Base-by-base conservation (phyloP, 345 rosid genomes). In the Populus davidiana region DNA sequence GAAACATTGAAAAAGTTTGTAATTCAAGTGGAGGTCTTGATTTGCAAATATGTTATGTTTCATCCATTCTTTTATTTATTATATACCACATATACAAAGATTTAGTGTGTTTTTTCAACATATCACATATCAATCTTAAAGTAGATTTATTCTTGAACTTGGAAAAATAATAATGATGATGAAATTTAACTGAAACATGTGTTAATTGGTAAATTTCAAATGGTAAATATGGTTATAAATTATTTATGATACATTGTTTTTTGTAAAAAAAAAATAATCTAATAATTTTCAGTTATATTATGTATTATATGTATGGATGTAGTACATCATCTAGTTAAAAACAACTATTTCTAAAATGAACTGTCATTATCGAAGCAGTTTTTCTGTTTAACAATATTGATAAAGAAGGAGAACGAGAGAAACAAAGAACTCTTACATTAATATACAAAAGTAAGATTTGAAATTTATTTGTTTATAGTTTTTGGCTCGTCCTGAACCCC, bases 321-420 rank as follows among this genome's bases (percentile, higher is more conserved):
- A 7, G 78, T 54, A 75, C 47, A 75, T 77, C 62, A 71, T 70
- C 75, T 41, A 56, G 75, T 75, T 77, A 38, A 75, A 27, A 41
- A 64, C 25, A 8, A 44, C 41, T 10, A 5, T 64, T 67, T 78
- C 6, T 49, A 65, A 35, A 56, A 35, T 36, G 62, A 27, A 27
- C 67, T 25, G 76, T 84, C 82, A 41, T 43, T 72, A 23, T 78
- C 74, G 27, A 43, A 50, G 36, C 14, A 61, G 35, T 50, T 63
- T 68, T 68, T 31, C 7, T 27, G 7, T 25, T 49, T 23, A 25
- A 17, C 25, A 20, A 21, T 12, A 39, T 3, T 18, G 36, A 6
- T 2, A 69, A 49, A 23, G 38, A 62, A 7, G 61, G 3, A 8
- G 27, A 31, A 10, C 10, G 18, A 43, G 16, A 18, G 52, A 50